phyloP scores from a whole-genome alignment of 768 basidiomycete genomes.

The Trametes cingulata region DNA sequence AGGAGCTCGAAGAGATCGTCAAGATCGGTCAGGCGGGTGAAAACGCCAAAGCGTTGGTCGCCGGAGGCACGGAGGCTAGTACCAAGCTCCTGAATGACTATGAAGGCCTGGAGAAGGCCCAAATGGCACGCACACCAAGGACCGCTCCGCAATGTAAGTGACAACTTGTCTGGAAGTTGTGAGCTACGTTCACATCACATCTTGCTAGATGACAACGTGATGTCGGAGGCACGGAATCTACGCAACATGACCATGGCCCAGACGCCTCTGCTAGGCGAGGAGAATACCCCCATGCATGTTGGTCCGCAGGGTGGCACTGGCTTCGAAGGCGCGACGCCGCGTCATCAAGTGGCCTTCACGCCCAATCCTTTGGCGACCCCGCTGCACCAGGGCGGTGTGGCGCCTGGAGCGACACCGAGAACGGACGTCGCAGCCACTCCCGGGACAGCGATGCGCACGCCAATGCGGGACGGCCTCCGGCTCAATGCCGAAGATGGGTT shows the following conservation, averaged over 20 bases:
- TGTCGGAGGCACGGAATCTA: slow-evolving; percentile 93
- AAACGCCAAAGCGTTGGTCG: slow-evolving; percentile 82
- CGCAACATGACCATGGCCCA: slow-evolving; percentile 92
- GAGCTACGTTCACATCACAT: slow-evolving; percentile 10
- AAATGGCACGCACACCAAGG: slow-evolving; percentile 91
- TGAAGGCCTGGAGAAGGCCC: slow-evolving; percentile 82
- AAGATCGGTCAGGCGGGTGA: slow-evolving; percentile 96
- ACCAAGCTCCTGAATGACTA: slow-evolving; percentile 90
- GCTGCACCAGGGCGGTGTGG: slow-evolving; percentile 46
- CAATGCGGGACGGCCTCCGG: slow-evolving; percentile 85
- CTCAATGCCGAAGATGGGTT: slow-evolving; percentile 77
- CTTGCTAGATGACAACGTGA: slow-evolving; percentile 81
- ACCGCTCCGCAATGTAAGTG: slow-evolving; percentile 90
- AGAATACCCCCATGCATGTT: slow-evolving; percentile 91
- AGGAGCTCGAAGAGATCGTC: slow-evolving; percentile 95
- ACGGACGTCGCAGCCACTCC: slow-evolving; percentile 34
- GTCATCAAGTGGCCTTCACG: slow-evolving; percentile 85
- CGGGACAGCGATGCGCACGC: slow-evolving; percentile 85
- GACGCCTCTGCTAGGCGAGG: slow-evolving; percentile 94
- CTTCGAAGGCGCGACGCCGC: slow-evolving; percentile 95
- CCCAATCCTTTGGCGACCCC: slow-evolving; percentile 97
- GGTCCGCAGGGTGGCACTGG: slow-evolving; percentile 81
- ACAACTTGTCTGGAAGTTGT: background rate
- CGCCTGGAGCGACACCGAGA: slow-evolving; percentile 38
- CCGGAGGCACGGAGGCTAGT: slow-evolving; percentile 80